phyloP scores from a whole-genome alignment of 2,329 filamentous ascomycete genomes.

The Blastomyces silverae region DNA sequence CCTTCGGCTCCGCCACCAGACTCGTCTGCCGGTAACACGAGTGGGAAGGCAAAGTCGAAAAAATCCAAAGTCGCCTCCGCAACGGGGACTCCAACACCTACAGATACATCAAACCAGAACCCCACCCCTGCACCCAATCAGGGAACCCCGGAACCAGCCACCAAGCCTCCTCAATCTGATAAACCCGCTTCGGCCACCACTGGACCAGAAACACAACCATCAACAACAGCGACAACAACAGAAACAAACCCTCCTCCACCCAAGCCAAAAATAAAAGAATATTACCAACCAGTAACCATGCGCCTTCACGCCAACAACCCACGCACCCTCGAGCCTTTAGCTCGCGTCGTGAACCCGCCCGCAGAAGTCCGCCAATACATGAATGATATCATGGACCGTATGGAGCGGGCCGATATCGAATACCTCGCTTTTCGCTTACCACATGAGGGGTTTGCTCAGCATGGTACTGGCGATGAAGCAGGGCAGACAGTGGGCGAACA shows the following conservation, averaged over 20 bases:
- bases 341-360: constrained; percentile 50
- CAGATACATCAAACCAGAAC: constrained; percentile 16
- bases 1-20: constrained; percentile 28
- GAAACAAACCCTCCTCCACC: constrained; percentile 13
- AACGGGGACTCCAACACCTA: constrained; percentile 22
- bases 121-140: constrained; percentile 11
- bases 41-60: constrained; percentile 35
- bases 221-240: constrained; percentile 19
- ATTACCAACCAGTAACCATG: constrained; percentile 51
- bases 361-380: constrained; percentile 50
- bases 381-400: constrained; percentile 52
- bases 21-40: constrained; percentile 26
- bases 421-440: constrained; percentile 53
- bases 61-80: constrained; percentile 27
- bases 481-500: constrained; percentile 25
- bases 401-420: constrained; percentile 49
- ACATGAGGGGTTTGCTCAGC: constrained; percentile 28
- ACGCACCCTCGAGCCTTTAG: constrained; percentile 49
- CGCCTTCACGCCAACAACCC: constrained; percentile 49
- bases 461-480: constrained; percentile 24
- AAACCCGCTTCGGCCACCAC: constrained; percentile 15
- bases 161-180: constrained; percentile 11
- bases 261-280: constrained; percentile 36
- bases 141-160: constrained; percentile 25
- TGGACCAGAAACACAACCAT: constrained; percentile 15